Base-by-base conservation (phyloP, 1,284 basidiomycete genomes). In the Ceratobasidium sp. region DNA sequence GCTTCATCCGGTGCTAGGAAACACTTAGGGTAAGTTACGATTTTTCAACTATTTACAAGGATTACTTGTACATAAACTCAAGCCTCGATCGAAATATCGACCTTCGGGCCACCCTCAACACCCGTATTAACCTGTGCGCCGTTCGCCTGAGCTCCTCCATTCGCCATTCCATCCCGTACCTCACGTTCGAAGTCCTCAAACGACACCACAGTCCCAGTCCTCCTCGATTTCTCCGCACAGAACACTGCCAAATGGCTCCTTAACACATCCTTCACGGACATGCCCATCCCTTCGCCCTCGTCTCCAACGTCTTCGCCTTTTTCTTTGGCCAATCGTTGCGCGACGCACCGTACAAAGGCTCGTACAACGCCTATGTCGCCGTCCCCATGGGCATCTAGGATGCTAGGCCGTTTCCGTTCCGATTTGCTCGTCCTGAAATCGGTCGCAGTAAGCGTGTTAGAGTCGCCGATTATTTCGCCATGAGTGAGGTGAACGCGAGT, bases 401-500 rank as follows among this genome's bases (percentile, higher is more conserved):
- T 56, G 45, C 72, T 66, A 22, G 72, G 62, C 22, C 62, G 50
- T n/a, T 44, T 17, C 2, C 72, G 72, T 27, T 65, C 50, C 14
- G 36, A 36, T 31, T 36, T 59, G 11, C 56, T 47, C 33, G 89
- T 90, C 63, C 89, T 86, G 82, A 95, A 96, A 83, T 95, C 89
- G 41, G 89, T 91, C n/a, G 93, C 89, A 24, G 89, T 91, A 80
- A 93, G 94, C 1, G 84, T 86, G 22, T 77, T 82, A 92, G 94
- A 94, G 82, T 96, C 88, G 22, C 94, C 94, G 24, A 95, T 85
- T 75, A 96, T 90, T 82, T 96, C 94, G 17, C 93, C 93, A 75
- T 92, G 87, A 1, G 90, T 90, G 78, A 94, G 94, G 81, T 95
- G 93, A 79, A 95, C 84, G 29, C 92, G 87, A 1, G 91, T 91